phyloP scores from a whole-genome alignment of 345 rosid species.

The Camelina sativa region DNA sequence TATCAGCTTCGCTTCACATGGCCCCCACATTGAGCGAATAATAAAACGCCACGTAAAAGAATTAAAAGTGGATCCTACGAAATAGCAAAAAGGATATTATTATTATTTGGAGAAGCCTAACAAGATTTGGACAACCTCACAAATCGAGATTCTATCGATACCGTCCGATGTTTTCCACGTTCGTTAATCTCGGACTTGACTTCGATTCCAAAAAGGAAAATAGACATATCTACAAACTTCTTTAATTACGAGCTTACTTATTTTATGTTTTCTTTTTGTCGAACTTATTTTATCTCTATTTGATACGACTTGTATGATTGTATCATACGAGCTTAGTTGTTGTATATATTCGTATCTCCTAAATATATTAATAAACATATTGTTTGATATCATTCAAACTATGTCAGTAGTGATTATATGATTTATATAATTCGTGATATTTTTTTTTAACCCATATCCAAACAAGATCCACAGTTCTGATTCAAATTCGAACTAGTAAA shows the following conservation, averaged over 20 bases:
- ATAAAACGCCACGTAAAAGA: background rate
- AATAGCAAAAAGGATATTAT: background rate
- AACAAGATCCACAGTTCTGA: conserved; percentile 25
- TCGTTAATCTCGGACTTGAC: conserved; percentile 37
- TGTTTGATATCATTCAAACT: background rate
- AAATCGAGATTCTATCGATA: conserved; percentile 45
- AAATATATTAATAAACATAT: background rate
- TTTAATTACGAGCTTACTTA: conserved; percentile 6
- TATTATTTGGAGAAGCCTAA: conserved; percentile 17
- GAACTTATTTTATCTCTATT: too few relatives aligned
- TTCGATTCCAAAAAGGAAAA: conserved; percentile 17
- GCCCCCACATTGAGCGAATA: conserved; percentile 35
- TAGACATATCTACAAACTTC: background rate
- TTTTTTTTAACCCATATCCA: background rate
- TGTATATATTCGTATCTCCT: conserved; percentile 10
- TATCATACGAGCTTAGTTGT: conserved; percentile 13
- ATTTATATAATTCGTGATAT: background rate
- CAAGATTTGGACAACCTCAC: conserved; percentile 39
- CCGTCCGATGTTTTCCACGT: conserved; percentile 52
- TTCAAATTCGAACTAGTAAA: background rate
- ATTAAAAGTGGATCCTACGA: conserved; percentile 9
- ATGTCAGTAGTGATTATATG: conserved; percentile 9
- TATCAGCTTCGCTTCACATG: conserved; percentile 35
- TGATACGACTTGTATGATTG: too few relatives aligned
- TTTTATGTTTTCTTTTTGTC: too few relatives aligned